Base-by-base conservation (phyloP, 306 rosid genomes). In the Coriaria nepalensis region DNA sequence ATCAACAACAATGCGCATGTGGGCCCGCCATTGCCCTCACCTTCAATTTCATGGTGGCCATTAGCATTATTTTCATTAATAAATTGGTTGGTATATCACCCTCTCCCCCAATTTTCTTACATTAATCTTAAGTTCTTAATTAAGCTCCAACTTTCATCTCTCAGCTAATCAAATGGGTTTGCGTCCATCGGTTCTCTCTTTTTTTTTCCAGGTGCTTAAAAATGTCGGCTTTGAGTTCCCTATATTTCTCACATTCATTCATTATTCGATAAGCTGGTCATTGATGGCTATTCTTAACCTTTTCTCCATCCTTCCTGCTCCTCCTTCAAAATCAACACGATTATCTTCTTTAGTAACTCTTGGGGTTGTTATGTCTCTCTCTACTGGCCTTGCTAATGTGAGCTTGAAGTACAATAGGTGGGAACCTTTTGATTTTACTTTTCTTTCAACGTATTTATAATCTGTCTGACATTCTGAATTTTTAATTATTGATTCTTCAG, bases 401-500 rank as follows among this genome's bases (percentile, higher is more conserved):
- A 86, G 96, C 78, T 70, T 86, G 75, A 86, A 82, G 77, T 79
- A 78, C 57, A 86, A 86, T 59, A 86, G 96, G 96, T 78, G 65
- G 68, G 53, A 20, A 29, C 43, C 47, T 42, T 57, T 47, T 6
- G 46, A 54, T 39, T 34, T 50, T 35, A 68, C 52, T 59, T 62
- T 13, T 47, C 7, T 8, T 20, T 20, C 2, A 20, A 20, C 29
- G 1, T 12, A 46, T 11, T 4, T 57, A 10, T 53, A 43, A 36
- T 53, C 36, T 56, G 47, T 33, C n/a, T 38, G 33, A 36, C 38
- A 59, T 43, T 13, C 72, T 47, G 46, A 68, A 9, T 50, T 20
- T 71, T 68, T 20, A 1, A 49, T 56, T 62, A 11, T 56, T 69
- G 5, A 62, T 39, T 71, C 64, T 73, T 47, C 93, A 82, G 96